Evolutionary conservation across 2,329 filamentous ascomycete species (phyloP).

Genomic region (Zasmidium angulare): DNA sequence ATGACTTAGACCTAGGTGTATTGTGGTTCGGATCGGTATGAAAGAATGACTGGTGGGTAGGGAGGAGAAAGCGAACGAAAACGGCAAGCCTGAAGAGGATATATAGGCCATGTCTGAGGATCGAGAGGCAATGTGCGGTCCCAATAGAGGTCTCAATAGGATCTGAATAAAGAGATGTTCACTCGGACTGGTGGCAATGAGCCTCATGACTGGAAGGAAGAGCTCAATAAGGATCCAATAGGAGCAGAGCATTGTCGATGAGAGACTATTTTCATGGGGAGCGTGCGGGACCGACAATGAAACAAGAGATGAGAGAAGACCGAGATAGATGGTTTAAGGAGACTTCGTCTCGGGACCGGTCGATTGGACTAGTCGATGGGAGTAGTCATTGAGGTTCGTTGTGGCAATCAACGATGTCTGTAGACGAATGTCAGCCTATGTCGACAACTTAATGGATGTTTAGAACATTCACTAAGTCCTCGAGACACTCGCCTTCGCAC

Average conservation of each 20-base stretch:
- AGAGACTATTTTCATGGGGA: neutral
- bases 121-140: neutral
- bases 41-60: conserved; percentile 31
- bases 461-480: too few species aligned
- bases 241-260: neutral
- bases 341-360: neutral
- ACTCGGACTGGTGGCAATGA: conserved; percentile 3
- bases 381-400: neutral
- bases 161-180: conserved; percentile 13
- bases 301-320: neutral
- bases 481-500: too few species aligned
- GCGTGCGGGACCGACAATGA: neutral
- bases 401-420: neutral
- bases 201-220: neutral
- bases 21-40: conserved; percentile 17
- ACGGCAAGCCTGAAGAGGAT: conserved; percentile 9
- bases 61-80: conserved; percentile 17
- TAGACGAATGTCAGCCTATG: neutral
- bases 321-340: neutral
- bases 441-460: neutral
- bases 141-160: conserved; percentile 18
- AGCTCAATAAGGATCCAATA: conserved; percentile 10
- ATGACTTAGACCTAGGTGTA: conserved; percentile 13
- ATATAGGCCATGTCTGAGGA: conserved; percentile 16
- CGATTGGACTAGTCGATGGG: neutral